These are phyloP conservation scores for Capsella bursapastoris DNA, from an alignment of 345 rosid genomes.

Conservation along the genomic window DNA sequence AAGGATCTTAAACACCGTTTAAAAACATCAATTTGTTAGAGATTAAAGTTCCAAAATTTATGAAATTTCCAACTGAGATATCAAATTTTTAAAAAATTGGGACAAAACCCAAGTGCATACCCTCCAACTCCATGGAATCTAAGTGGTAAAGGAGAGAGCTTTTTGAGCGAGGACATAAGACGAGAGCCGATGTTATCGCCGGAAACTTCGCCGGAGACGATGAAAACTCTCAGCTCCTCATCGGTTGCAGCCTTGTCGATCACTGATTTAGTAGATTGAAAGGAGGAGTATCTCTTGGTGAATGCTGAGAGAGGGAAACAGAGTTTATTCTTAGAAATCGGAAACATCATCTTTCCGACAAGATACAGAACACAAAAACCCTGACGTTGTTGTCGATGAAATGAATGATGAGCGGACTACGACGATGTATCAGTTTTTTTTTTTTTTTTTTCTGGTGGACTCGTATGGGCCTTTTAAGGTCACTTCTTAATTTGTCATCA, in stretches of 20 bases:
- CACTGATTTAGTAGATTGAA: constrained; percentile 47
- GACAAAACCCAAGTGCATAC: constrained; percentile 45
- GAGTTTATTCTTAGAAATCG: neutral
- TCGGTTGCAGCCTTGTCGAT: constrained; percentile 58
- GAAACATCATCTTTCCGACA: too few species aligned
- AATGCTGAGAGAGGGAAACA: constrained; percentile 29
- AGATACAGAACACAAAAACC: too few species aligned
- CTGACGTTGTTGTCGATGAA: too few species aligned
- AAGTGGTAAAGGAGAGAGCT: constrained; percentile 68
- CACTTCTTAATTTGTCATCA: too few species aligned
- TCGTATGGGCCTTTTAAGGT: too few species aligned
- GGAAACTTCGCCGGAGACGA: constrained; percentile 91
- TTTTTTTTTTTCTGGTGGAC: too few species aligned
- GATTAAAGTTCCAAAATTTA: neutral
- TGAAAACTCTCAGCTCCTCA: constrained; percentile 80
- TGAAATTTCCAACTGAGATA: neutral
- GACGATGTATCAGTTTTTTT: too few species aligned
- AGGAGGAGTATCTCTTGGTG: constrained; percentile 45
- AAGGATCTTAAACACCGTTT: constrained; percentile 49
- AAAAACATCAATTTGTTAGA: constrained; percentile 18
- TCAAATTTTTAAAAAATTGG: neutral
- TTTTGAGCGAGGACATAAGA: constrained; percentile 77
- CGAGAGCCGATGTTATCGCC: constrained; percentile 89
- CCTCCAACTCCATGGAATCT: constrained; percentile 94
- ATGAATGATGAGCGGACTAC: too few species aligned